Evolutionary conservation across 208 protist genomes (phyloP), one percentile per base, ranked within the genome.

Genomic region (Leishmania lainsoni): DNA sequence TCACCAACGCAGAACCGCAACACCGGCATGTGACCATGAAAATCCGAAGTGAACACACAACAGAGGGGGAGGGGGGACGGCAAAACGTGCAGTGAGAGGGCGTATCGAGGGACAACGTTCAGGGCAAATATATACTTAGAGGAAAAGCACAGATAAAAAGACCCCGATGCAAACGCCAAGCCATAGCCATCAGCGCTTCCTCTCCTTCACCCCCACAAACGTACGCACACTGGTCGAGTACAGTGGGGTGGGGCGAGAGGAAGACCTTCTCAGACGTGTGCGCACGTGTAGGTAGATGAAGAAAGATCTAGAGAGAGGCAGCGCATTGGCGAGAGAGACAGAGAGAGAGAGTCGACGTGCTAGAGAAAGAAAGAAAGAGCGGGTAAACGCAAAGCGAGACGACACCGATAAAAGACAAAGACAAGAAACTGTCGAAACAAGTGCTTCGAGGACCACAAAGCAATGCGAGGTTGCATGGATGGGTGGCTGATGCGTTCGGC

Each of bases 41-140:
- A n/a, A 22, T 4, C 45, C n/a, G 49, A 73, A 71, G n/a, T 22
- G 59, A 58, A 45, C 42, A 45, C 42, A 76, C 63, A 81, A 71
- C 39, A 77, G 73, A 76, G 29, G 48, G 35, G 42, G 58, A 0
- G 48, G 59, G 63, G 35, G 59, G 56, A 48, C 17, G 32, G 66
- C 29, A 71, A 42, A 5, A 71, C 59, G 51, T 10, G n/a, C 59
- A 65, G 16, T 12, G 10, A 65, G 20, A 26, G 26, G 59, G 26
- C 35, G 26, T 65, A 10, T n/a, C 2, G 8, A 65, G 26, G 3
- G 20, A 65, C 2, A 1, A 17, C 2, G 54, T 65, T 17, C 59
- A 29, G 6, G 29, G 59, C 59, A 45, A 48, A 73, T 54, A 54
- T 45, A 45, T 45, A 45, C 42, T 45, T 45, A 45, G 42, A 45